Evolutionary conservation across 345 rosid genomes (phyloP), one percentile per base, ranked within the genome.

Genomic region (Noccaea caerulescens): DNA sequence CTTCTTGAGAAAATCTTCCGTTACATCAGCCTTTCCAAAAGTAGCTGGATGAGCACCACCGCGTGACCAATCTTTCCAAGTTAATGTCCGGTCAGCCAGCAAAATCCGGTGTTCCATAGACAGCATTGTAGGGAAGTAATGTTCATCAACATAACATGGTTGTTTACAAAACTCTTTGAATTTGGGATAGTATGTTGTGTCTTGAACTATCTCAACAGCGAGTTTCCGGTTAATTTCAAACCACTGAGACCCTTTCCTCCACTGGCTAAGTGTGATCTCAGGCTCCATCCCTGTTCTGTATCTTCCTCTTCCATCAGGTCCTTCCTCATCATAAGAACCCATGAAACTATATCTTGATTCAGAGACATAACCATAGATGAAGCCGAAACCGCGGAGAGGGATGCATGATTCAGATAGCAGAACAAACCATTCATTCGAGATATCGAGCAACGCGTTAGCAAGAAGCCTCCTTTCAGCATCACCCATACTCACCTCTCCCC

Each of bases 221-320:
- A 94, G 88, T 70, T 66, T 73, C 39, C 97, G 78, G 43, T 84
- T 82, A 20, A 89, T 78, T 79, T 91, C 96, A 65, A 93, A 91
- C 97, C 96, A 93, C 61, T 93, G 98, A 46, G 98, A 83, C 41
- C 98, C 98, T 82, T 93, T 93, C 9, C 95, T 87, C 98, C 98
- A 94, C 53, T 91, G 89, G 61, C 79, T 66, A 44, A 89, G 84
- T 8, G 72, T 81, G 53, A 94, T 86, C 69, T 80, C 95, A 0
- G 97, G 96, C 58, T 82, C 82, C 92, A 89, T 81, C 38, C 64
- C 81, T 32, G 9, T 20, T 55, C 80, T 39, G 59, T 94, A 91
- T 52, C 96, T 86, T 2, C 97, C 97, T 79, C 97, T 83, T 5
- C 99, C 97, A 16, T 77, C 80, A 8, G 90, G 93, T 51, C 99